Evolutionary conservation across 192 early-diverging fungal genomes (phyloP), one percentile per base, ranked within the genome.

Genomic region (Kappamyces sp.): DNA sequence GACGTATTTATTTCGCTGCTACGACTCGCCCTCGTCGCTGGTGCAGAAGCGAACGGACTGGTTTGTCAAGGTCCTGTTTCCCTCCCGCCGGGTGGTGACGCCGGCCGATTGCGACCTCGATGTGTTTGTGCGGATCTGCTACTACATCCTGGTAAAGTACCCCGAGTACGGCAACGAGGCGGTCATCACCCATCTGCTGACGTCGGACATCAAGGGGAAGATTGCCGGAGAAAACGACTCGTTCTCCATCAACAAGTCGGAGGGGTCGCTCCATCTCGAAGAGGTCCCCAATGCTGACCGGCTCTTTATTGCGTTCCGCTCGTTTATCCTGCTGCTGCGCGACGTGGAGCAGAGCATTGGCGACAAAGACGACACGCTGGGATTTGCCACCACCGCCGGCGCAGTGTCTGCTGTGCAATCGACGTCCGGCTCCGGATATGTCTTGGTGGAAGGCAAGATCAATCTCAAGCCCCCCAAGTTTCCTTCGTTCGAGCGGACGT

Each of bases 1-100:
- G 97, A 89, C 91, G 9, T 95, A 92, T 64, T 66, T 98, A 15
- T 97, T 92, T 66, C 87, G 94, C 47, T 93, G 88, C 61, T 80
- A 77, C 1, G 94, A 94, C 60, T 70, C 84, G 0, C 51, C 67
- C 5, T 60, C 66, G 12, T 49, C 62, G 5, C 52, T 58, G 32
- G 55, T 64, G 15, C 48, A 67, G 34, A 65, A 60, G 32, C 12
- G 62, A 10, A 61, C 78, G 2, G 76, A 78, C 43, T 63, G 47
- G 1, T 74, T 90, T 32, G 65, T 84, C 32, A 84, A 77, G 57
- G 68, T 74, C 34, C 49, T 93, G 57, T 89, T 89, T 53, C 88
- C 88, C 10, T 46, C 76, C 47, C 61, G 82, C 8, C 69, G 78
- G 23, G 68, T 77, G 10, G 71, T 86, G n/a, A 61, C 66, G 9